A percentile compares a stretch with the other conserved stretches of the same genome.
These are phyloP conservation scores for Wickerhamomyces sp. DNA, from an alignment of 1,139 yeast genomes.

Conservation along the genomic window DNA sequence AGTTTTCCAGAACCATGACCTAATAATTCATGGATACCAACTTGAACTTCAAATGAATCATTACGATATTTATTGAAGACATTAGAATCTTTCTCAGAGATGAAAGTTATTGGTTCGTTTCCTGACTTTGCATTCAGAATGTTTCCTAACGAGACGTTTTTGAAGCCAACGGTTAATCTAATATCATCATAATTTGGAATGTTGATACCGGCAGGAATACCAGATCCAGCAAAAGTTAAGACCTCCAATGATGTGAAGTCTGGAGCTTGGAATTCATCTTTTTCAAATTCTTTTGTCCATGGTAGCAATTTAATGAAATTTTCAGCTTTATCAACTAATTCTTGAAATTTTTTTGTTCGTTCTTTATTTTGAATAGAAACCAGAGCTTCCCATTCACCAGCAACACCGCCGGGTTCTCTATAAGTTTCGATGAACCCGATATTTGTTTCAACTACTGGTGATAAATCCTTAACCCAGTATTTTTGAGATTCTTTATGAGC, in stretches of 20 bases:
- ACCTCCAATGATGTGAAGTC: slow-evolving; percentile 90
- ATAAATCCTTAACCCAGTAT: slow-evolving; percentile 82
- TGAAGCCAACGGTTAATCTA: slow-evolving; percentile 76
- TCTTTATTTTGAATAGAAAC: slow-evolving; percentile 92
- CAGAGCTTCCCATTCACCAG: slow-evolving; percentile 93
- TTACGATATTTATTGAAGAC: slow-evolving; percentile 68
- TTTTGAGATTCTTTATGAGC: slow-evolving; percentile 84
- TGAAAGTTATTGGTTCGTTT: slow-evolving; percentile 67
- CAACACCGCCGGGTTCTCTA: slow-evolving; percentile 86
- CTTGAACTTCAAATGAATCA: slow-evolving; percentile 88
- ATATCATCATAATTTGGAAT: slow-evolving; percentile 91
- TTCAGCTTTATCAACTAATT: slow-evolving; percentile 63
- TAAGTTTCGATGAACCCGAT: slow-evolving; percentile 90
- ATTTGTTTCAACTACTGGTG: slow-evolving; percentile 81
- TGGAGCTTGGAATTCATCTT: slow-evolving; percentile 84
- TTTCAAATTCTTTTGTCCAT: slow-evolving; percentile 72
- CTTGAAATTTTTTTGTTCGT: slow-evolving; percentile 74
- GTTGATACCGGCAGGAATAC: slow-evolving; percentile 90
- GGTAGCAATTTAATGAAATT: slow-evolving; percentile 64
- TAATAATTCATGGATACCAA: slow-evolving; percentile 83
- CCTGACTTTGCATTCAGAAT: slow-evolving; percentile 72
- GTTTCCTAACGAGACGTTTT: slow-evolving; percentile 84
- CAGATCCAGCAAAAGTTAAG: slow-evolving; percentile 83
- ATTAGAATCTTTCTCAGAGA: slow-evolving; percentile 46
- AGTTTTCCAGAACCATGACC: slow-evolving; percentile 94